phyloP scores from a whole-genome alignment of 2,329 filamentous ascomycete species.

The Fusarium sp. region DNA sequence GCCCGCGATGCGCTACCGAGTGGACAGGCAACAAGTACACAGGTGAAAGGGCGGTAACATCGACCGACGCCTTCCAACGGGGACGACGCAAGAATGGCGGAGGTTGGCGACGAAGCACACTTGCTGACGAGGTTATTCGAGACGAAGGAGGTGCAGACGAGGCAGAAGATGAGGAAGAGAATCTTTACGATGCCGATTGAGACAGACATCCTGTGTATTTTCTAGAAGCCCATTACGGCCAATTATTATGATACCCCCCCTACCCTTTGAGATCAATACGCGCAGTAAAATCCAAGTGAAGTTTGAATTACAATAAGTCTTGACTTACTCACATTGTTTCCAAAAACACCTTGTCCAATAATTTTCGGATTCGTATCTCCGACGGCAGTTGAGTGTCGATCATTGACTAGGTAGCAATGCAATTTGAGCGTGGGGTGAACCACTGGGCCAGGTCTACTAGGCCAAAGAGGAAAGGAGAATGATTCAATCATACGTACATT shows the following conservation, averaged over 20 bases:
- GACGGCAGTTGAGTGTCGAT: slow-evolving; percentile 37
- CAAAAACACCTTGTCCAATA: slow-evolving; percentile 4
- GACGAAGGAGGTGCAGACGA: slow-evolving; percentile 44
- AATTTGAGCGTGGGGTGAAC: slow-evolving; percentile 25
- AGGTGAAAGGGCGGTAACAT: slow-evolving; percentile 67
- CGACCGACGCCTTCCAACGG: slow-evolving; percentile 61
- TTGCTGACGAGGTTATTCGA: slow-evolving; percentile 51
- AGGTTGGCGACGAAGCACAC: slow-evolving; percentile 47
- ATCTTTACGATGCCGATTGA: slow-evolving; percentile 31
- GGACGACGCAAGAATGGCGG: slow-evolving; percentile 52
- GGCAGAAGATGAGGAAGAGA: slow-evolving; percentile 40
- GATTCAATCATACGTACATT: not conserved
- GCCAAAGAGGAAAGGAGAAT: not conserved
- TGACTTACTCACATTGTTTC: slow-evolving; percentile 2
- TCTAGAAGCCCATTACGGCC: not conserved
- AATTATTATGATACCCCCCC: slow-evolving; percentile 39
- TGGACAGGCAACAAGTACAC: slow-evolving; percentile 65
- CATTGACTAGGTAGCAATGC: slow-evolving; percentile 7
- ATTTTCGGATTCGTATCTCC: slow-evolving; percentile 30
- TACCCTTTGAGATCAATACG: slow-evolving; percentile 2
- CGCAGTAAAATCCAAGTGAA: slow-evolving; percentile 10
- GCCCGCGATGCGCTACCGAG: slow-evolving; percentile 67
- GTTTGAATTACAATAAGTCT: slow-evolving; percentile 9
- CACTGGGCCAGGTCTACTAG: not conserved
- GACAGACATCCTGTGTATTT: not conserved